These are phyloP conservation scores for Chalciporus pseudorubinellus DNA, from an alignment of 768 basidiomycete genomes.

Conservation along the genomic window DNA sequence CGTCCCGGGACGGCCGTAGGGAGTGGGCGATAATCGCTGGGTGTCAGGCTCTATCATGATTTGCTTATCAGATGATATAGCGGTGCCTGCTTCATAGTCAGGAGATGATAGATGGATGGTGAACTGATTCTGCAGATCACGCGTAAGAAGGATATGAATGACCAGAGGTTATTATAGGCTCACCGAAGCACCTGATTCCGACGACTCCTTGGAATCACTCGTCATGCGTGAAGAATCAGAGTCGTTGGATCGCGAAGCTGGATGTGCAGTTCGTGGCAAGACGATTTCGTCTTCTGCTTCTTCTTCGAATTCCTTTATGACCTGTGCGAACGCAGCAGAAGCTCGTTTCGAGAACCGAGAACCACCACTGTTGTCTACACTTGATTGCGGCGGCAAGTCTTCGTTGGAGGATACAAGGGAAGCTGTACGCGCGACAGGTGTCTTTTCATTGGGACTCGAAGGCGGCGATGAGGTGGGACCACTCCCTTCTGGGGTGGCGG, in stretches of 20 bases:
- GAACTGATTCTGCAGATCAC: conserved; percentile 14
- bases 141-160: conserved; percentile 16
- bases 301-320: conserved; percentile 73
- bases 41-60: conserved; percentile 46
- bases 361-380: conserved; percentile 10
- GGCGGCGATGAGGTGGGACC: conserved; percentile 37
- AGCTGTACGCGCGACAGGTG: conserved; percentile 40
- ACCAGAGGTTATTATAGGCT: conserved; percentile 11
- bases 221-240: conserved; percentile 22
- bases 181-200: conserved; percentile 24
- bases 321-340: conserved; percentile 73
- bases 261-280: conserved; percentile 59
- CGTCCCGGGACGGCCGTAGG: conserved; percentile 48
- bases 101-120: conserved; percentile 35
- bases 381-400: conserved; percentile 21
- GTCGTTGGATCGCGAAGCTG: conserved; percentile 39
- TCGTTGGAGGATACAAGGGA: conserved; percentile 39
- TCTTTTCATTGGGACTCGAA: conserved; percentile 44
- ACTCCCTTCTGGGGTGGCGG: conserved; percentile 55
- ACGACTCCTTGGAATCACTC: conserved; percentile 19
- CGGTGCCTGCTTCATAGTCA: conserved; percentile 63
- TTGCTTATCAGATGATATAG: conserved; percentile 65
- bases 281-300: conserved; percentile 76
- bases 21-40: conserved; percentile 59
- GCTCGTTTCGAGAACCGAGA: conserved; percentile 48